Percentiles rank a stretch among this genome's conserved stretches.
Conservation (phyloP, 176 grass and related monocot species). For the Calamus simplicifolius region DNA sequence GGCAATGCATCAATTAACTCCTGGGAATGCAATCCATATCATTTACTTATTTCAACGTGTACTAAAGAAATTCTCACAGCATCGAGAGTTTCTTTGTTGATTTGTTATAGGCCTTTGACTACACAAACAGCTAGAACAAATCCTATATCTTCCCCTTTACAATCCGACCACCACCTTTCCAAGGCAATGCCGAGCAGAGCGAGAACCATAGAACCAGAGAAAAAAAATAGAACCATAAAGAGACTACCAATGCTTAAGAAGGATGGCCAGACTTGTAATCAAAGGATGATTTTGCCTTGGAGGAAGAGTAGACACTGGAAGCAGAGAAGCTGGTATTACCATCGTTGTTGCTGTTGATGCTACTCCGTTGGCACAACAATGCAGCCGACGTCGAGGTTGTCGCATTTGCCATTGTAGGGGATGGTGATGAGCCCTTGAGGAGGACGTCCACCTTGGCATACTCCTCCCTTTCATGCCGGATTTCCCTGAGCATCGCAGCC, state of each 20-base stretch:
- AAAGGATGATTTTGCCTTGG: slow-evolving; percentile 56
- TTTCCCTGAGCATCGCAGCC: slow-evolving; percentile 80
- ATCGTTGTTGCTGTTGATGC: background rate
- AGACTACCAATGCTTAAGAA: background rate
- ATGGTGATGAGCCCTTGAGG: slow-evolving; percentile 36
- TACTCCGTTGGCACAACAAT: slow-evolving; percentile 20
- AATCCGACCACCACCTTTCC: slow-evolving; percentile 11
- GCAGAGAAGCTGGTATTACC: slow-evolving; percentile 40
- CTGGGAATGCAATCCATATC: slow-evolving; percentile 4
- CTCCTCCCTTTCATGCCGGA: slow-evolving; percentile 69
- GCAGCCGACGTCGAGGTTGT: slow-evolving; percentile 31
- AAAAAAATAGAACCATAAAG: background rate
- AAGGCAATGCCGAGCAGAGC: background rate
- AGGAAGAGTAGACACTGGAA: slow-evolving; percentile 23
- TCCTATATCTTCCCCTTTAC: slow-evolving; percentile 27
- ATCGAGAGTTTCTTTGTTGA: slow-evolving; percentile 11
- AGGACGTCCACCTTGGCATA: slow-evolving; percentile 52
- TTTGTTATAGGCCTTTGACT: slow-evolving; percentile 13
- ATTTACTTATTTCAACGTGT: slow-evolving; percentile 40
- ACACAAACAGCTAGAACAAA: slow-evolving; percentile 14
- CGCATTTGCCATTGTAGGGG: background rate
- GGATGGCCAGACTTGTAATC: slow-evolving; percentile 16
- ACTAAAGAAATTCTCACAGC: slow-evolving; percentile 19
- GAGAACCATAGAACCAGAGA: background rate
- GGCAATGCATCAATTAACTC: background rate